A percentile compares a stretch with the other conserved stretches of the same genome.
phyloP scores from a whole-genome alignment of 1,284 basidiomycete genomes.

The Wolfiporia cocos region DNA sequence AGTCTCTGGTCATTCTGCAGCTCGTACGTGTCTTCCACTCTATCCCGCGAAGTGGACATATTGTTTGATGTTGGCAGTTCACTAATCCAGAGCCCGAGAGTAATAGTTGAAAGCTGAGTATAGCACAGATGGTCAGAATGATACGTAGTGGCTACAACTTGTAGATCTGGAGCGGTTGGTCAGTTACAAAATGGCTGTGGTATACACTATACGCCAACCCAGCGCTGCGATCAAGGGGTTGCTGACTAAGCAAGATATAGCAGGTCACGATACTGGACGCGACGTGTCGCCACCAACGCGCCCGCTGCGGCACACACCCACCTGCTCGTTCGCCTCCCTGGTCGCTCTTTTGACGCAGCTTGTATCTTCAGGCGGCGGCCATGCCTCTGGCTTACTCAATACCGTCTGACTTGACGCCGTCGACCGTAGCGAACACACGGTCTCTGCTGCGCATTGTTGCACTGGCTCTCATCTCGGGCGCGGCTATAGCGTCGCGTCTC shows the following conservation, averaged over 20 bases:
- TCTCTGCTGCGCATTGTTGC: slow-evolving; percentile 85
- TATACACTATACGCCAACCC: background rate
- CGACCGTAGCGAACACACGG: slow-evolving; percentile 74
- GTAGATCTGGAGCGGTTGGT: background rate
- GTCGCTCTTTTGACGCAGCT: slow-evolving; percentile 13
- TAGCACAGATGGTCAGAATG: background rate
- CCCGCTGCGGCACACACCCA: slow-evolving; percentile 4
- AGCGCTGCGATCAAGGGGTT: background rate
- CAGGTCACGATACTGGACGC: slow-evolving; percentile 4
- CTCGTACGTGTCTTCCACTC: slow-evolving; percentile 66
- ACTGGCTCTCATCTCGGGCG: slow-evolving; percentile 83
- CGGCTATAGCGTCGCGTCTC: slow-evolving; percentile 91
- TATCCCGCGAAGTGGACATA: slow-evolving; percentile 20
- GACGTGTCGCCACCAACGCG: slow-evolving; percentile 18
- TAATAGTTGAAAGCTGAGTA: background rate
- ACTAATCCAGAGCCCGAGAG: too few species aligned
- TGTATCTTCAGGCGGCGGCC: slow-evolving; percentile 25
- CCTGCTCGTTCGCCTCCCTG: slow-evolving; percentile 7
- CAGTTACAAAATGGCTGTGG: background rate
- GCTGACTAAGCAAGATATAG: slow-evolving; percentile 6
- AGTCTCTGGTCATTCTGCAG: slow-evolving; percentile 74
- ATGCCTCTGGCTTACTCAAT: slow-evolving; percentile 66
- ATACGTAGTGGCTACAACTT: too few species aligned
- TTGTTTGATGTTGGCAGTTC: too few species aligned
- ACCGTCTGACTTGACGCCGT: slow-evolving; percentile 60